Evolutionary conservation across 257 asterid species (phyloP).

Genomic region (Avicennia marina): DNA sequence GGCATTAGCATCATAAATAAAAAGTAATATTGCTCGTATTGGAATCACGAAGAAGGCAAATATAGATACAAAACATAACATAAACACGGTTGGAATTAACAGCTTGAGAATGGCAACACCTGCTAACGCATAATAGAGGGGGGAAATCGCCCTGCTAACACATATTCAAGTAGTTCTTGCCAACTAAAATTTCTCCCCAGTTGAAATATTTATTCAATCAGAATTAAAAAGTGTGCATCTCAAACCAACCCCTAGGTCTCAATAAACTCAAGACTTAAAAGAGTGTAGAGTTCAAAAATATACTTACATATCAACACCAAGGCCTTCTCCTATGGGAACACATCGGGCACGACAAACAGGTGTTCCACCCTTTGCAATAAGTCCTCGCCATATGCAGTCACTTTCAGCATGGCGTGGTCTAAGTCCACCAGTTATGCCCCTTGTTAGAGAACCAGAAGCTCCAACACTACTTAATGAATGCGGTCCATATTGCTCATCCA

Average conservation of each 20-base stretch:
- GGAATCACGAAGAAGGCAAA: too few species aligned
- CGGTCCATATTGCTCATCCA: constrained; percentile 45
- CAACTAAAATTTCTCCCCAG: constrained; percentile 8
- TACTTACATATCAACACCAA: constrained; percentile 70
- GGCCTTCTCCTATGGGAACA: constrained; percentile 71
- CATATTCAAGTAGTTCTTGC: neutral
- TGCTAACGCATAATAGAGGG: too few species aligned
- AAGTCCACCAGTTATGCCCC: constrained; percentile 32
- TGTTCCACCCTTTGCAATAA: constrained; percentile 92
- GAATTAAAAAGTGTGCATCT: constrained; percentile 22
- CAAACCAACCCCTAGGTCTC: neutral
- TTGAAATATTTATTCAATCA: neutral
- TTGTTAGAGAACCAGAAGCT: constrained; percentile 35
- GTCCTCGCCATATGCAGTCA: constrained; percentile 82
- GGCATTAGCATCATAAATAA: neutral
- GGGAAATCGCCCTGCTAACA: too few species aligned
- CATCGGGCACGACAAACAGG: constrained; percentile 97
- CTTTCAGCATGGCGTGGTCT: constrained; percentile 44
- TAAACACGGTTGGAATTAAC: too few species aligned
- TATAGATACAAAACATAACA: too few species aligned
- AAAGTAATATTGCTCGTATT: too few species aligned
- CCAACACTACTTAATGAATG: constrained; percentile 28
- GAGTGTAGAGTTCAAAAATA: constrained; percentile 16
- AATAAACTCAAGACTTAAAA: neutral
- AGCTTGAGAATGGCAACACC: too few species aligned